Evolutionary conservation across 1,139 yeast genomes (phyloP).

Genomic region (Saccharomyces hybrid): DNA sequence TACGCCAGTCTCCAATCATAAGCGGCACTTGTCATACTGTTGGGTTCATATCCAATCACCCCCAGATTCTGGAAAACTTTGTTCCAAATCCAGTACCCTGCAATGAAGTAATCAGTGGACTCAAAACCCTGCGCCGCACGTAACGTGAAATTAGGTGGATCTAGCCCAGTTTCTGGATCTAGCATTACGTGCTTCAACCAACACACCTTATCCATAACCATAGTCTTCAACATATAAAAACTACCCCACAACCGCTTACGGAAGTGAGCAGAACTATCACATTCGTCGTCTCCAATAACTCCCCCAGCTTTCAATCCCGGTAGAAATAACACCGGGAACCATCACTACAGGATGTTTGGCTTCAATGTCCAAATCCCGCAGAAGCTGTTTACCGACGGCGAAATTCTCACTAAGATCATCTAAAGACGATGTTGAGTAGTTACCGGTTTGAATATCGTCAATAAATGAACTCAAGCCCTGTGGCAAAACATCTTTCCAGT

Average conservation of each 20-base stretch:
- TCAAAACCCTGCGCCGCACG: conserved; percentile 96
- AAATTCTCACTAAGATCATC: conserved; percentile 70
- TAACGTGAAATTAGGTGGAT: conserved; percentile 71
- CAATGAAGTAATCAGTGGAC: conserved; percentile 91
- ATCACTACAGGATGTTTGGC: conserved; percentile 73
- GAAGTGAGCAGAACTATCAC: conserved; percentile 79
- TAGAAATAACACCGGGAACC: conserved; percentile 94
- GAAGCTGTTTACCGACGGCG: conserved; percentile 73
- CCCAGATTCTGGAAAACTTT: conserved; percentile 87
- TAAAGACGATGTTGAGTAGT: conserved; percentile 13
- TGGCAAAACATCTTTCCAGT: conserved; percentile 67
- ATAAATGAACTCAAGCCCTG: conserved; percentile 53
- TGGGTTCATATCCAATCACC: conserved; percentile 87
- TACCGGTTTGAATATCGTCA: conserved; percentile 42
- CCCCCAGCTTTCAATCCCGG: conserved; percentile 96
- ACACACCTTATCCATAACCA: conserved; percentile 85
- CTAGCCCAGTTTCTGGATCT: conserved; percentile 86
- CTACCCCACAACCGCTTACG: conserved; percentile 95
- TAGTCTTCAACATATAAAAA: conserved; percentile 85
- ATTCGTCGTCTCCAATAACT: conserved; percentile 59
- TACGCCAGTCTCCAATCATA: conserved; percentile 95
- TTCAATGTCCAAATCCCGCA: conserved; percentile 41
- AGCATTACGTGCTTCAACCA: conserved; percentile 89
- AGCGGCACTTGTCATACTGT: conserved; percentile 82
- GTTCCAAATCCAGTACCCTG: conserved; percentile 99